phyloP scores from a whole-genome alignment of 495 filamentous ascomycete genomes.

The Penicillium riverlandense region DNA sequence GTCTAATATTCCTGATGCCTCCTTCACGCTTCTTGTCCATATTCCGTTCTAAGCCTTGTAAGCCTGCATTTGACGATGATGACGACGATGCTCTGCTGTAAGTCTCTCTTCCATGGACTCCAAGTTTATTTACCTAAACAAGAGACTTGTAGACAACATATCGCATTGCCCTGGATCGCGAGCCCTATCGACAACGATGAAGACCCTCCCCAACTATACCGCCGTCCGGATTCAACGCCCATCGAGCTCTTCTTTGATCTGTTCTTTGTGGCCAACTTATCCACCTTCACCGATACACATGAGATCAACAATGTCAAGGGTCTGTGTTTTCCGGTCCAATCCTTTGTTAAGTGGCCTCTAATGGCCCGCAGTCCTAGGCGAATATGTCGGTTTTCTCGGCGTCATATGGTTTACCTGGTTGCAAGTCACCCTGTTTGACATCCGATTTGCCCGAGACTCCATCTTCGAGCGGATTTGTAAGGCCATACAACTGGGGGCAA shows the following conservation, averaged over 20 bases:
- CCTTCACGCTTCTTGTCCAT: slow-evolving; percentile 3
- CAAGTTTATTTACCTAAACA: slow-evolving; percentile 1
- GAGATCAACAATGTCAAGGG: slow-evolving; percentile 42
- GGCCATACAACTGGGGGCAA: slow-evolving; percentile 52
- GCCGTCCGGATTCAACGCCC: slow-evolving; percentile 40
- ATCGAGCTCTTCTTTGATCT: slow-evolving; percentile 64
- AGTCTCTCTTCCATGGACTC: slow-evolving; percentile 4
- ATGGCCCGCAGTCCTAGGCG: slow-evolving; percentile 23
- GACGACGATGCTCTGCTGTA: slow-evolving; percentile 8
- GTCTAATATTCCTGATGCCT: slow-evolving; percentile 12
- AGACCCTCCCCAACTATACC: slow-evolving; percentile 19
- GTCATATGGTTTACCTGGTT: slow-evolving; percentile 71
- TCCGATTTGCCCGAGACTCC: slow-evolving; percentile 62
- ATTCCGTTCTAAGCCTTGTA: slow-evolving; percentile 12
- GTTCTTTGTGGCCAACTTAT: slow-evolving; percentile 62
- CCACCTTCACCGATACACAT: slow-evolving; percentile 53
- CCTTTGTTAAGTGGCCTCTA: neutral
- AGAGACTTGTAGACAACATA: slow-evolving; percentile 2
- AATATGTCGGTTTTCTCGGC: slow-evolving; percentile 58
- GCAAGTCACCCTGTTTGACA: slow-evolving; percentile 59
- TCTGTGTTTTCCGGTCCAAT: slow-evolving; percentile 3
- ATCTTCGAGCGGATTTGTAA: slow-evolving; percentile 60
- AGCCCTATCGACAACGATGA: slow-evolving; percentile 22
- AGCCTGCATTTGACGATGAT: slow-evolving; percentile 1
- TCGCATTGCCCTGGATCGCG: slow-evolving; percentile 24